Conservation (phyloP, 1,284 basidiomycete genomes). For the Ganoderma sinense region DNA sequence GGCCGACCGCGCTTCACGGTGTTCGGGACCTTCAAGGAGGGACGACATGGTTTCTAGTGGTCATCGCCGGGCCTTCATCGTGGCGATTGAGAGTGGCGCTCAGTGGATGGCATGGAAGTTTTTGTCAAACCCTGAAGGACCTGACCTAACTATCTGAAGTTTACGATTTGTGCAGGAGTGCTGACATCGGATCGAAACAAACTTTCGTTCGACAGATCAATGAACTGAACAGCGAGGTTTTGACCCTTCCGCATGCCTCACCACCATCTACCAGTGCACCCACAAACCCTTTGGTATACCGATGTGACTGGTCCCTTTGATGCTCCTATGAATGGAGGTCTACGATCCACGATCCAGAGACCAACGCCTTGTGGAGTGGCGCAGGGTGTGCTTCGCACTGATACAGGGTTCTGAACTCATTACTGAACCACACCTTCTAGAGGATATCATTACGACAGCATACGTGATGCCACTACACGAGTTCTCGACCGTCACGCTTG, state of each 20-base stretch:
- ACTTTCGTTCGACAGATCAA: not conserved
- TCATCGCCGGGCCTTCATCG: not conserved
- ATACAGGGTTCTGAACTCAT: not conserved
- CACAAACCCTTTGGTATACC: not conserved
- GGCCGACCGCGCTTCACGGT: not conserved
- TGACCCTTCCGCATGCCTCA: not conserved
- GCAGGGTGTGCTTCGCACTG: not conserved
- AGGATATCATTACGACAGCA: not conserved
- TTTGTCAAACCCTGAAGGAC: not conserved
- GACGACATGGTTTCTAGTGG: not conserved
- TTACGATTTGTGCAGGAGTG: not conserved
- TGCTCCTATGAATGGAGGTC: not conserved
- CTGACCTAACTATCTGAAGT: not conserved
- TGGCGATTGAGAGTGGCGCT: conserved; percentile 1
- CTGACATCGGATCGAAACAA: not conserved
- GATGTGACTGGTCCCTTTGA: not conserved
- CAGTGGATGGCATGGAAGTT: not conserved
- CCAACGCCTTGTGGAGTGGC: not conserved
- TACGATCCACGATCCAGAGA: not conserved
- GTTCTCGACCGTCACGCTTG: conserved; percentile 48
- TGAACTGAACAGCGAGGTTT: not conserved
- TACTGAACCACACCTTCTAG: not conserved
- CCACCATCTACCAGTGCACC: not conserved
- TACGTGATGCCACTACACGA: conserved; percentile 21
- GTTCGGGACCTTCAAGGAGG: not conserved